A percentile compares a stretch with the other conserved stretches of the same genome.
Evolutionary conservation across 1,284 basidiomycete genomes (phyloP).

Genomic region (Erythrobasidium hasegawianum): DNA sequence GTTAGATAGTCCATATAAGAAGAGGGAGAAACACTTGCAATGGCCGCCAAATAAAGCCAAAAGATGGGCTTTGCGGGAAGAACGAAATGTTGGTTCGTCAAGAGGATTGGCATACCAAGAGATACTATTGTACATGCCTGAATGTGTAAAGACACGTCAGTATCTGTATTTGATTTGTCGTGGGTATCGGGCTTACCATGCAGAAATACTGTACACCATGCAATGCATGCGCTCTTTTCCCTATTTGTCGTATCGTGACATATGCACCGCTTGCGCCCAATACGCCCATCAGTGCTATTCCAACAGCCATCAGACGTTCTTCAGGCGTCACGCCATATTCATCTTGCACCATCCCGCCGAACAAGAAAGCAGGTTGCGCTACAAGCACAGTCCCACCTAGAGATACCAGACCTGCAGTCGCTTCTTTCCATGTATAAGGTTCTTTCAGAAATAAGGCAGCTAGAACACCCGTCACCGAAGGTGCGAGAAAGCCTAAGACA

Average conservation of each 20-base stretch:
- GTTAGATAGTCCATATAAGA: no score
- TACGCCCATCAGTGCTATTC: slow-evolving; percentile 45
- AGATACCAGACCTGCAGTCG: slow-evolving; percentile 45
- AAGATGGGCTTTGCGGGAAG: slow-evolving; percentile 36
- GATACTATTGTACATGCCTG: slow-evolving; percentile 33
- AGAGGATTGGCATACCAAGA: slow-evolving; percentile 37
- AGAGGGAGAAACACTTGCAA: no score
- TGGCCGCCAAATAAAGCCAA: slow-evolving; percentile 38
- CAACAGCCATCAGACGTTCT: slow-evolving; percentile 37
- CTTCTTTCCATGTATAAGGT: slow-evolving; percentile 45
- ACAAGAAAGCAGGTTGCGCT: slow-evolving; percentile 44
- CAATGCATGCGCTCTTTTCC: slow-evolving; percentile 44
- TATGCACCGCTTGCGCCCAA: slow-evolving; percentile 46
- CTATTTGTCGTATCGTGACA: slow-evolving; percentile 48
- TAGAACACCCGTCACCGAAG: slow-evolving; percentile 46
- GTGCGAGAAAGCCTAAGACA: slow-evolving; percentile 48
- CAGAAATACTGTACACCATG: slow-evolving; percentile 44
- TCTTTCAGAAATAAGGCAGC: slow-evolving; percentile 47
- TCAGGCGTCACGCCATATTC: slow-evolving; percentile 19
- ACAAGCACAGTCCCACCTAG: slow-evolving; percentile 48
- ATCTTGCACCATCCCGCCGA: slow-evolving; percentile 30
- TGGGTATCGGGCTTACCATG: slow-evolving; percentile 28
- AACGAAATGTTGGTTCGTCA: slow-evolving; percentile 38
- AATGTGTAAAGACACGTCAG: no score
- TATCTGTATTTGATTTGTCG: no score